Evolutionary conservation across 257 asterid genomes (phyloP).

Genomic region (Anisodus tanguticus): DNA sequence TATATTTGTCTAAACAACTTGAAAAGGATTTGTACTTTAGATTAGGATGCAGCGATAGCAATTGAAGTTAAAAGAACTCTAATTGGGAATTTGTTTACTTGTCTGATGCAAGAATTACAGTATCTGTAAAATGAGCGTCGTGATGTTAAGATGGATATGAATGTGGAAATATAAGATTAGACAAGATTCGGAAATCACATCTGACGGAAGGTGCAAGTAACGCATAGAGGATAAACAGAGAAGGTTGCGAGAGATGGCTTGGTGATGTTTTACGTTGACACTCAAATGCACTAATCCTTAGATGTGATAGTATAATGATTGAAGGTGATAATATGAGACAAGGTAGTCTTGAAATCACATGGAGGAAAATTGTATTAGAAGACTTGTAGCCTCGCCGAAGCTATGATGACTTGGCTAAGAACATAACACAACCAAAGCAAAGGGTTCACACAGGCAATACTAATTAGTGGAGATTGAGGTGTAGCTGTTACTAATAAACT

Average conservation of each 20-base stretch:
- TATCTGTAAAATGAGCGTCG: neutral
- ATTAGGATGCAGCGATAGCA: neutral
- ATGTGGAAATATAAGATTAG: neutral
- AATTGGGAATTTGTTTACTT: neutral
- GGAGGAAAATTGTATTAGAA: neutral
- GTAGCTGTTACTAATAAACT: neutral
- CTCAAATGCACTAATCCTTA: neutral
- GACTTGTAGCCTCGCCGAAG: neutral
- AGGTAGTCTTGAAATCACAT: constrained; percentile 13
- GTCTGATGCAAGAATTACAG: neutral
- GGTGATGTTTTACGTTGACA: neutral
- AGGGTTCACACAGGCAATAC: neutral
- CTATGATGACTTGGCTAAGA: neutral
- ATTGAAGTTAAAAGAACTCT: neutral
- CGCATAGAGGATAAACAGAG: neutral
- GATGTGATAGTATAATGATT: neutral
- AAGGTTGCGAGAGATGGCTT: neutral
- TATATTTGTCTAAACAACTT: neutral
- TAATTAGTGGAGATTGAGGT: neutral
- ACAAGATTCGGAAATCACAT: neutral
- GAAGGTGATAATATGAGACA: neutral
- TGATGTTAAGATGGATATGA: neutral
- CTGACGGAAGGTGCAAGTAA: neutral
- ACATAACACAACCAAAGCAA: neutral
- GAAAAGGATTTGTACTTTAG: neutral